Conservation (phyloP, 306 rosid species). For the Pterocarpus santalinus region DNA sequence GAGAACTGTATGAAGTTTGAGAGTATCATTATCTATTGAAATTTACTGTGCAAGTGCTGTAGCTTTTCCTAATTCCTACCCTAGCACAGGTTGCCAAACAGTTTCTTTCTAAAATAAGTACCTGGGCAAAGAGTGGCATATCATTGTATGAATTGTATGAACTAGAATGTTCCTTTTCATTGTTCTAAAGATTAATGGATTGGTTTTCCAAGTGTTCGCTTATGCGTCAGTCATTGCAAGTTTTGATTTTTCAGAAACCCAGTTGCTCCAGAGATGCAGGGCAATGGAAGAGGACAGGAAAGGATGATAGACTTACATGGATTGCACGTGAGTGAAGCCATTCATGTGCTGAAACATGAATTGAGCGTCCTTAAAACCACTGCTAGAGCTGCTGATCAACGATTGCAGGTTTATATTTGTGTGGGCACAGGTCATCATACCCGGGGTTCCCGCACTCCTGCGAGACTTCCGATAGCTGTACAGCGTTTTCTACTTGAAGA, state of each 20-base stretch:
- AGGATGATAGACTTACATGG: slow-evolving; percentile 89
- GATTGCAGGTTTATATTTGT: slow-evolving; percentile 76
- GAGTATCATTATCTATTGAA: not conserved
- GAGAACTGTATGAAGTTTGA: not conserved
- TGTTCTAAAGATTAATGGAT: not conserved
- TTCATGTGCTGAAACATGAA: slow-evolving; percentile 80
- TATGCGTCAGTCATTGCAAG: not conserved
- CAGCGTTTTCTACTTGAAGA: slow-evolving; percentile 87
- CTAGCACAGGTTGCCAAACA: not conserved
- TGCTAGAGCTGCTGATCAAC: slow-evolving; percentile 73
- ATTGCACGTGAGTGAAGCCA: slow-evolving; percentile 77
- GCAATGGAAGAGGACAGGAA: slow-evolving; percentile 77
- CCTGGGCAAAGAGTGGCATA: not conserved
- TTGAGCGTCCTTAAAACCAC: slow-evolving; percentile 71
- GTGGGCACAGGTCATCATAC: slow-evolving; percentile 95
- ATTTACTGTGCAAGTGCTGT: slow-evolving; percentile 1
- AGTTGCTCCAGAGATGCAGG: slow-evolving; percentile 66
- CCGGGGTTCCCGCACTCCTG: slow-evolving; percentile 81
- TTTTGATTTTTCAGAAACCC: slow-evolving; percentile 66
- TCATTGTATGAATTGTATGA: not conserved
- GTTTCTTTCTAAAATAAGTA: not conserved
- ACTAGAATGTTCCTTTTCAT: not conserved
- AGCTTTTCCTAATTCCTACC: not conserved
- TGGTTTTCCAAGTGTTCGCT: not conserved
- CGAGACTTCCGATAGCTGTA: slow-evolving; percentile 76